phyloP scores from a whole-genome alignment of 305 asterid species.

The Fraxinus xanthoxyloides region DNA sequence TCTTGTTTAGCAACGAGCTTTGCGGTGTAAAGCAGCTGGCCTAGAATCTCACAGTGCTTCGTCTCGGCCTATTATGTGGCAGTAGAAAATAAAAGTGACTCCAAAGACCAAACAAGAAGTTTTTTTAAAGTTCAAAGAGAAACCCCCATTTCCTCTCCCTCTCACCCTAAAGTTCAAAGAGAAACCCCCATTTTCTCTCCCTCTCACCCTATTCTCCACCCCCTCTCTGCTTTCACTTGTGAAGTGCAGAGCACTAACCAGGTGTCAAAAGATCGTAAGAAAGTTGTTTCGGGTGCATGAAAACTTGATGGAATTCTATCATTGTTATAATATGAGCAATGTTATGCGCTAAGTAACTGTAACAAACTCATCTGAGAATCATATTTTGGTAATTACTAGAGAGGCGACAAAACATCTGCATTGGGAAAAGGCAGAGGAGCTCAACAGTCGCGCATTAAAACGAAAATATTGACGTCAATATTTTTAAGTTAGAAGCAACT shows the following conservation, averaged over 20 bases:
- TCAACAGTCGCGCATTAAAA: neutral
- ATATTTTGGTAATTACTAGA: neutral
- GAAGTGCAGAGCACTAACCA: neutral
- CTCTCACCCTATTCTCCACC: neutral
- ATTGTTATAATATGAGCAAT: neutral
- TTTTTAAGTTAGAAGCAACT: neutral
- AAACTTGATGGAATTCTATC: neutral
- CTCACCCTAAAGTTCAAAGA: neutral
- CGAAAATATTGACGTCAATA: neutral
- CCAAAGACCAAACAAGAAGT: neutral
- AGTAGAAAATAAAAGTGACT: neutral
- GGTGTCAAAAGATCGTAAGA: neutral
- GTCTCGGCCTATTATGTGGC: constrained; percentile 60
- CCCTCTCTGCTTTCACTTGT: neutral
- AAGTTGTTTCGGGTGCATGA: neutral
- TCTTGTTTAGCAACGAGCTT: constrained; percentile 88
- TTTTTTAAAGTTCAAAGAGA: neutral
- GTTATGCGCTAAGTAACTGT: neutral
- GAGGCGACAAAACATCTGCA: neutral
- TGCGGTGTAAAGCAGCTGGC: constrained; percentile 76
- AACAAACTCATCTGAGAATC: neutral
- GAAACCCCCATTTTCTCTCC: neutral
- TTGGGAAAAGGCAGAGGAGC: neutral
- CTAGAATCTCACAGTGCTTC: constrained; percentile 68
- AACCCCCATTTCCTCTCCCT: neutral